Percentiles rank a stretch among this genome's conserved stretches.
Conservation (phyloP, 257 asterid species). For the Solanum arcanum region DNA sequence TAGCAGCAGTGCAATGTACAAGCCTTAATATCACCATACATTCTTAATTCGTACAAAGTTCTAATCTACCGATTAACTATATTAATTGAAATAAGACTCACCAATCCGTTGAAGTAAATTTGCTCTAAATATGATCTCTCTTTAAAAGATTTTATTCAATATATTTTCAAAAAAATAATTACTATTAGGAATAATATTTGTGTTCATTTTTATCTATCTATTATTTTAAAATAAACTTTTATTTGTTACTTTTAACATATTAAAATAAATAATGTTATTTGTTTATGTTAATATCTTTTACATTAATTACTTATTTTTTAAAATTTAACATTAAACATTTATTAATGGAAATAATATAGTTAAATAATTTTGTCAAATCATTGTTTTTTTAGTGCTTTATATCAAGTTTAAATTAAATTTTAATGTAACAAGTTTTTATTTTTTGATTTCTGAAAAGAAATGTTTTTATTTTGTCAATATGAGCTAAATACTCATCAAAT, state of each 20-base stretch:
- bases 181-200: not conserved
- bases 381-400: not conserved
- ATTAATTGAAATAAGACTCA: not conserved
- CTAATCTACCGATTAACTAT: not conserved
- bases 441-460: not conserved
- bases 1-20: not conserved
- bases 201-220: not conserved
- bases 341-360: too few relatives aligned
- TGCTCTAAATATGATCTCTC: not conserved
- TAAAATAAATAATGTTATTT: too few relatives aligned
- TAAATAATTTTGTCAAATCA: not conserved
- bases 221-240: too few relatives aligned
- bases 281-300: too few relatives aligned
- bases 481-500: not conserved
- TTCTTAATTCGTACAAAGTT: not conserved
- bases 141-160: not conserved
- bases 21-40: not conserved
- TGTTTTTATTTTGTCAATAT: not conserved
- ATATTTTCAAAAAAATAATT: too few relatives aligned
- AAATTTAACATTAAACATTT: not conserved
- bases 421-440: too few relatives aligned
- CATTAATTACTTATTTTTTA: too few relatives aligned
- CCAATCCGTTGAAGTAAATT: not conserved
- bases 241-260: too few relatives aligned
- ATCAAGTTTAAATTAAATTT: too few relatives aligned